These are phyloP conservation scores for Coniosporium apollinis DNA, from an alignment of 495 filamentous ascomycete genomes.

Conservation along the genomic window DNA sequence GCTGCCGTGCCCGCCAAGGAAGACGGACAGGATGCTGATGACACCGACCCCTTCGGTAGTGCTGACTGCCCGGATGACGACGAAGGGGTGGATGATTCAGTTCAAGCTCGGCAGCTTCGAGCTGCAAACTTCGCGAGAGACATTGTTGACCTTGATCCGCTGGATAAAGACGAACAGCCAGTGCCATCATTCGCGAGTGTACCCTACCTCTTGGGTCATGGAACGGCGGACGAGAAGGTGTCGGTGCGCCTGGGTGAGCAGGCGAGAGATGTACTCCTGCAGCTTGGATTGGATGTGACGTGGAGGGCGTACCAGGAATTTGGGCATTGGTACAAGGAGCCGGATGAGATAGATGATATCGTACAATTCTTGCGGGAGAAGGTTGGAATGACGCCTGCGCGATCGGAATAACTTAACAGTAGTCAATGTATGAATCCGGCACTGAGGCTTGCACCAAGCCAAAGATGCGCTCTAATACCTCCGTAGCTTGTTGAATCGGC, in stretches of 20 bases:
- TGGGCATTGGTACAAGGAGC: constrained; percentile 47
- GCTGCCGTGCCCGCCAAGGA: constrained; percentile 12
- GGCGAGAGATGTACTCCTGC: constrained; percentile 24
- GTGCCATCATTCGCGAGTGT: constrained; percentile 18
- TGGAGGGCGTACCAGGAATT: constrained; percentile 36
- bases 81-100: constrained; percentile 10
- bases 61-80: constrained; percentile 1
- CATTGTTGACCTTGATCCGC: constrained; percentile 6
- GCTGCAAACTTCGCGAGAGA: not conserved
- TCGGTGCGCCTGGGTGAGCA: constrained; percentile 27
- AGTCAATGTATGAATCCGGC: too few species aligned
- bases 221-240: constrained; percentile 33
- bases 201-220: constrained; percentile 39
- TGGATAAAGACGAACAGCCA: not conserved
- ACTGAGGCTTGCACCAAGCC: too few species aligned
- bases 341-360: too few species aligned
- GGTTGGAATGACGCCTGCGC: too few species aligned
- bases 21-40: constrained; percentile 6
- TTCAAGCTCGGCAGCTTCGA: not conserved
- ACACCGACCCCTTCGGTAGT: not conserved
- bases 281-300: constrained; percentile 28
- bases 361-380: too few species aligned
- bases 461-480: too few species aligned
- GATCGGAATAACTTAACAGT: too few species aligned
- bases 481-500: too few species aligned